A percentile compares a stretch with the other conserved stretches of the same genome.
Conservation (phyloP, 805 yeast genomes). For the Barnettozyma pratensis region DNA sequence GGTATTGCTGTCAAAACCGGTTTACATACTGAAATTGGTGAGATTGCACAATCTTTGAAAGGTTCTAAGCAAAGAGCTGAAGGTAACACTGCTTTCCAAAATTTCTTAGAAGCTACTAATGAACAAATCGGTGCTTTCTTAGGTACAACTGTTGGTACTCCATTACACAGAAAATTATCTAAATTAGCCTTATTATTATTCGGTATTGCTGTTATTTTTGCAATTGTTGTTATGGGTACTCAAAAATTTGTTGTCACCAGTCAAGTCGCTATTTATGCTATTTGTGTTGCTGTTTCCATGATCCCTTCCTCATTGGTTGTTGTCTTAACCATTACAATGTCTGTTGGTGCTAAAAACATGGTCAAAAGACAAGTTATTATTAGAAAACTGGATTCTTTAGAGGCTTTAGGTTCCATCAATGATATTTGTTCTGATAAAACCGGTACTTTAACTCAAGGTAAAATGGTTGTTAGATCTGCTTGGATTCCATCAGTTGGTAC, state of each 20-base stretch:
- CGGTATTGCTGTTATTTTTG: constrained; percentile 75
- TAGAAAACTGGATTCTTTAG: constrained; percentile 70
- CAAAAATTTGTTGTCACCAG: constrained; percentile 66
- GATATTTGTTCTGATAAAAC: constrained; percentile 82
- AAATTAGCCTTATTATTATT: constrained; percentile 72
- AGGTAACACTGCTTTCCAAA: constrained; percentile 37
- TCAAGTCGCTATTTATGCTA: constrained; percentile 84
- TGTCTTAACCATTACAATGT: constrained; percentile 82
- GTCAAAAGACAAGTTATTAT: constrained; percentile 67
- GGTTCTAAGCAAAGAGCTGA: constrained; percentile 35
- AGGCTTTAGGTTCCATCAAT: constrained; percentile 73
- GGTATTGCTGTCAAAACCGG: constrained; percentile 71
- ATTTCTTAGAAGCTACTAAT: constrained; percentile 34
- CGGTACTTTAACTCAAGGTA: constrained; percentile 77
- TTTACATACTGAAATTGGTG: constrained; percentile 67
- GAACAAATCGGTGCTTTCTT: constrained; percentile 62
- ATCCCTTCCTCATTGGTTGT: constrained; percentile 78
- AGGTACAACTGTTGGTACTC: constrained; percentile 78
- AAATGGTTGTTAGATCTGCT: constrained; percentile 65
- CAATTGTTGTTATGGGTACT: constrained; percentile 82
- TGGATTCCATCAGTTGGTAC: constrained; percentile 67
- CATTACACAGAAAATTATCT: constrained; percentile 70
- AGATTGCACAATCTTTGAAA: constrained; percentile 57
- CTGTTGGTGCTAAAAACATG: constrained; percentile 71
- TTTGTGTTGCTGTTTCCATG: constrained; percentile 76